Evolutionary conservation across 495 filamentous ascomycete genomes (phyloP), one percentile per base, ranked within the genome.

Genomic region (Podospora pseudopauciseta): DNA sequence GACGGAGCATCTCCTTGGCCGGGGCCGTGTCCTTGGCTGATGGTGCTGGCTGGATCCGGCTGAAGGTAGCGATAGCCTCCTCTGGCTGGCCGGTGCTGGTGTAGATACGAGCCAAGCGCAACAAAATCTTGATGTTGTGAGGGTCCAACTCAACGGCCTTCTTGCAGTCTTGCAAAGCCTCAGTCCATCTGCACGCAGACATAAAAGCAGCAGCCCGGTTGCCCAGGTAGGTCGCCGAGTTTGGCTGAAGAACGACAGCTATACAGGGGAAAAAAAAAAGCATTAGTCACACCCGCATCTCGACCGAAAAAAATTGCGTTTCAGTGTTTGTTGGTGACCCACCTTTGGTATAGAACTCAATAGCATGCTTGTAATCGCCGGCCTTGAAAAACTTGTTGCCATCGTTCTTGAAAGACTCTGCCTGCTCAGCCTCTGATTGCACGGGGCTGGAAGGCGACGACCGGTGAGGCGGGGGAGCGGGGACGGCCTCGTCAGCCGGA

Each of bases 361-460:
- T 91, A 23, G 96, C 94, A 71, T 89, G 88, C 54, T 82, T 80
- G 76, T 93, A 99, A 71, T 97, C 89, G 73, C 89, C 90, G 67
- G 91, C 89, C 82, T 97, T 97, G 84, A 97, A 99, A 74, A 91
- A 94, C 73, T 94, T 96, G 82, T 99, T 99, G 34, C 95, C 95
- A 28, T 91, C 87, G 71, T 92, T 85, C 82, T 99, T 99, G 85
- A 89, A 96, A 20, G 86, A 85, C 77, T 98, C 95, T 5, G 93
- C 92, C 72, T 97, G 90, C 57, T 90, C 85, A 20, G 85, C 79
- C 65, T 84, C 80, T 16, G 78, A 79, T 19, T 80, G 81, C 73
- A 78, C 82, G 62, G 81, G 90, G 77, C 83, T 87, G 73, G 82
- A 86, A 74, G 87, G 87, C 69, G 83, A 84, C 34, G 83, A 85